Evolutionary conservation across 768 basidiomycete genomes (phyloP).

Genomic region (Coprinopsis sp.): DNA sequence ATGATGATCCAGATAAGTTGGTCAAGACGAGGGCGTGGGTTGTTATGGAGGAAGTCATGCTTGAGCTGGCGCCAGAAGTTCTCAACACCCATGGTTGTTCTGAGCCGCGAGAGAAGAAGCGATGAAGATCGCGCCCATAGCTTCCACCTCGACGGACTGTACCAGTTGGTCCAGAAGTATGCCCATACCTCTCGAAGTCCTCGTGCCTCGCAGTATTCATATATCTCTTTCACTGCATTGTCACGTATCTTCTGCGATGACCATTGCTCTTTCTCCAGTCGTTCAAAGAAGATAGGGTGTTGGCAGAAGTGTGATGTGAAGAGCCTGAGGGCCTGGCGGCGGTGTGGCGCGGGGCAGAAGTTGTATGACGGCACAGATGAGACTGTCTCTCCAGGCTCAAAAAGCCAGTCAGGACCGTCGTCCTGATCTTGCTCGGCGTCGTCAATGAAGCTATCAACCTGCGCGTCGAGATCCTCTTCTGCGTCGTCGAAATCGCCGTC

Average conservation of each 20-base stretch:
- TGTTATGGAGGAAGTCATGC: conserved; percentile 22
- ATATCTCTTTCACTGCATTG: conserved; percentile 30
- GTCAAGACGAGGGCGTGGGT: conserved; percentile 23
- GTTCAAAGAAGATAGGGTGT: conserved; percentile 22
- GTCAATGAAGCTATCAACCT: too few species aligned
- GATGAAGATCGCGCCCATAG: conserved; percentile 29
- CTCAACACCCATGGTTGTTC: conserved; percentile 29
- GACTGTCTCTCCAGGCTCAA: conserved; percentile 21
- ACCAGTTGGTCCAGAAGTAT: conserved; percentile 34
- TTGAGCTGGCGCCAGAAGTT: conserved; percentile 30
- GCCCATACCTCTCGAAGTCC: conserved; percentile 31
- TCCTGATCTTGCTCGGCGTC: conserved; percentile 13
- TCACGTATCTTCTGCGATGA: conserved; percentile 19
- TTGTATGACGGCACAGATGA: conserved; percentile 15
- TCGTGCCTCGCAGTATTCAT: conserved; percentile 22
- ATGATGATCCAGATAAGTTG: conserved; percentile 28
- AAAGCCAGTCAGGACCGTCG: conserved; percentile 24
- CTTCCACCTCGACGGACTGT: conserved; percentile 25
- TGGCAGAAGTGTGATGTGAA: conserved; percentile 28
- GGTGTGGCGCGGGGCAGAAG: conserved; percentile 28
- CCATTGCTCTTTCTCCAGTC: conserved; percentile 7
- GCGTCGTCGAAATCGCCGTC: too few species aligned
- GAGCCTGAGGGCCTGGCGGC: conserved; percentile 18
- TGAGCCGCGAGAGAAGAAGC: conserved; percentile 16
- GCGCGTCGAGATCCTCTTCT: too few species aligned